These are phyloP conservation scores for Cryptosporidium canis DNA, from an alignment of 169 alveolate genomes.

Conservation along the genomic window DNA sequence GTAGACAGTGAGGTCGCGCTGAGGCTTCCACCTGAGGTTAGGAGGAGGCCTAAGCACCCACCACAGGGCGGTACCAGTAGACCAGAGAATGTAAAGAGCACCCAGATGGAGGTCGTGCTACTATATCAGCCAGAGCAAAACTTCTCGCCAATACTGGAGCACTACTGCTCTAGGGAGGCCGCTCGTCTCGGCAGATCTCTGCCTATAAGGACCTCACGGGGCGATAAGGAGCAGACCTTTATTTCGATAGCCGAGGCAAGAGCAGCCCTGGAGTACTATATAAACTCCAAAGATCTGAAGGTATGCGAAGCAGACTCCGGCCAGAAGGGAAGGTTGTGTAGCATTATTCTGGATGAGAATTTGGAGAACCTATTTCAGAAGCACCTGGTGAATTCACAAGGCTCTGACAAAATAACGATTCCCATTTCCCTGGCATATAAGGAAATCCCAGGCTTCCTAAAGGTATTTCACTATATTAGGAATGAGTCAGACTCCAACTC, in stretches of 20 bases:
- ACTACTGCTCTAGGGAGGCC: background rate
- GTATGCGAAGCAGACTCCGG: background rate
- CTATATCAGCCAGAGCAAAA: slow-evolving; percentile 28
- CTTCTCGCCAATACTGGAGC: slow-evolving; percentile 16
- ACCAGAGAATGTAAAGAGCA: background rate
- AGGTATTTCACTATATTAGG: slow-evolving; percentile 38
- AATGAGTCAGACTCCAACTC: background rate
- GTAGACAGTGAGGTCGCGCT: background rate
- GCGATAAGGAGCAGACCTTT: slow-evolving; percentile 36
- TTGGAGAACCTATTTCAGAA: background rate
- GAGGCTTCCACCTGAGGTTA: background rate
- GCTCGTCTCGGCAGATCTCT: background rate
- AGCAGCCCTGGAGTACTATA: slow-evolving; percentile 25
- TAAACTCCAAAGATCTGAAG: slow-evolving; percentile 35
- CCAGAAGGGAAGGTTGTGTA: background rate
- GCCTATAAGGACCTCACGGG: slow-evolving; percentile 29
- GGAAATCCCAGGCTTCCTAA: slow-evolving; percentile 5
- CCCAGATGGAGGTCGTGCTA: slow-evolving; percentile 11
- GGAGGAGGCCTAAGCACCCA: background rate
- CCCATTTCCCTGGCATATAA: slow-evolving; percentile 6
- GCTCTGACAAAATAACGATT: background rate
- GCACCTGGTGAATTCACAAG: background rate
- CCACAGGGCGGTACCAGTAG: background rate
- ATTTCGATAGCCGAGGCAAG: slow-evolving; percentile 1
- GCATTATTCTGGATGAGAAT: slow-evolving; percentile 15